Evolutionary conservation across 768 basidiomycete species (phyloP), one percentile per base, ranked within the genome.

Genomic region (Termitomyces sp.): DNA sequence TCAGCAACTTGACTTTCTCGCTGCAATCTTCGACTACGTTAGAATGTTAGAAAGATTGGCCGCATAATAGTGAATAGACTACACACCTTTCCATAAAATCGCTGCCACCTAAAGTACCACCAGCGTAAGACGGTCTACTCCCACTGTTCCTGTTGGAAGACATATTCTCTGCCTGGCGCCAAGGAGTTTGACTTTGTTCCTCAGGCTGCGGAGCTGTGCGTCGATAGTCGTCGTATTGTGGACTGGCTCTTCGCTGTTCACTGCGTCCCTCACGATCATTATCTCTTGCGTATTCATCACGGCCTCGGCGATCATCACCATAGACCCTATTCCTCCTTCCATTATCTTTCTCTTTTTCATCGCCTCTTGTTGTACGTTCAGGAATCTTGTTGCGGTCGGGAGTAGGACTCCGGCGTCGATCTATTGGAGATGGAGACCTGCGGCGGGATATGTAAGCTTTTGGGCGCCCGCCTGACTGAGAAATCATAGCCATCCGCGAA

Each of bases 71-170:
- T 14, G 16, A 41, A 34, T 55, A 30, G 5, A 9, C 51, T 55
- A n/a, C 69, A 79, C 60, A 89, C 91, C 83, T 82, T 59, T 91
- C 89, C 68, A 91, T 67, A 59, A 78, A 90, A 54, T 89, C 86
- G 8, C 71, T 68, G 4, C 78, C 75, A 19, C 72, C 68, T 0
- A 70, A 70, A 30, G 67, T 60, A 19, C 72, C 70, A 16, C 68
- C 73, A 45, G 68, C 61, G 56, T 67, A 55, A 39, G 68, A 62
- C 21, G 68, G 65, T 45, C 68, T 59, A 45, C 68, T 67, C 51
- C 70, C 66, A 27, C 58, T 63, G 47, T 70, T 66, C 19, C 77
- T 72, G 44, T 63, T 67, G 5, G 80, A 76, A 62, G 86, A 85
- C 84, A 86, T 83, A 65, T 77, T 82, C 56, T 80, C 78, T 52